Percentiles rank a stretch among this genome's conserved stretches.
Evolutionary conservation across 495 filamentous ascomycete genomes (phyloP).

Genomic region (Penicillium egyptiacum): DNA sequence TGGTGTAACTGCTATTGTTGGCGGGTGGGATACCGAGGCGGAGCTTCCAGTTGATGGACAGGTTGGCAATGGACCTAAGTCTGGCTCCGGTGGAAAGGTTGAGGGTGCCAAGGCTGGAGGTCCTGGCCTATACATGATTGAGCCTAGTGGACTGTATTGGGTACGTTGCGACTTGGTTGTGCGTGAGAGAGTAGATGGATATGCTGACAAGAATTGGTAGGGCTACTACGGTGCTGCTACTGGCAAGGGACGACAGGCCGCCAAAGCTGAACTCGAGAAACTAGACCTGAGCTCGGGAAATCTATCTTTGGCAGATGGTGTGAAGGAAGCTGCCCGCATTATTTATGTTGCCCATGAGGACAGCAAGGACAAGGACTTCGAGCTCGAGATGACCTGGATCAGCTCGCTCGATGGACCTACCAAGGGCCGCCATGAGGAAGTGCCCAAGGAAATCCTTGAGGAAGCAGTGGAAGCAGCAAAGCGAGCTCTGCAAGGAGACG

Average conservation of each 20-base stretch:
- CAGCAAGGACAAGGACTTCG: conserved; percentile 97
- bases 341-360: conserved; percentile 97
- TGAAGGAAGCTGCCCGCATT: conserved; percentile 94
- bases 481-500: conserved; percentile 64
- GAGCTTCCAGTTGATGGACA: conserved; percentile 81
- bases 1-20: conserved; percentile 91
- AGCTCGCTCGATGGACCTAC: conserved; percentile 79
- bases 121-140: conserved; percentile 95
- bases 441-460: conserved; percentile 82
- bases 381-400: conserved; percentile 99
- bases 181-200: neutral
- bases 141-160: conserved; percentile 96
- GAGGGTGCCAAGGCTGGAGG: conserved; percentile 76
- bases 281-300: conserved; percentile 76
- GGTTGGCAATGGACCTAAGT: conserved; percentile 74
- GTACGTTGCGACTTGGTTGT: conserved; percentile 39
- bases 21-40: conserved; percentile 84
- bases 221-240: conserved; percentile 98
- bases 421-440: conserved; percentile 85
- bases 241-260: conserved; percentile 91
- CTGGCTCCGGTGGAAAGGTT: conserved; percentile 78
- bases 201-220: conserved; percentile 38
- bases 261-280: conserved; percentile 98
- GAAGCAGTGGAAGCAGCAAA: conserved; percentile 90
- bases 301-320: conserved; percentile 78